These are phyloP conservation scores for Lactuca saligna DNA, from an alignment of 129 eudicot genomes.

Conservation along the genomic window DNA sequence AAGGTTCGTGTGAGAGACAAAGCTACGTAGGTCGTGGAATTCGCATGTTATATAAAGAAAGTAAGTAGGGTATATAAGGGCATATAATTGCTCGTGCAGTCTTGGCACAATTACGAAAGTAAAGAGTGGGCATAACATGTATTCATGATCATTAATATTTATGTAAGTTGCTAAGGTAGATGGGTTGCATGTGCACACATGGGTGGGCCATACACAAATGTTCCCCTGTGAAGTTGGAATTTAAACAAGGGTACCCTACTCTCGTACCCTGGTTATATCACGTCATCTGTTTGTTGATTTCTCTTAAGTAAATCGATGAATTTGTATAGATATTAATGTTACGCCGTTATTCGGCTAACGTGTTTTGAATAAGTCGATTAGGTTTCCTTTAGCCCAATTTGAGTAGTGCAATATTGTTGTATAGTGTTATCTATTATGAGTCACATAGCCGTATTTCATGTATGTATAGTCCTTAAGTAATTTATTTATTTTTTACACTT, in stretches of 20 bases:
- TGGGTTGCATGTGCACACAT: constrained; percentile 43
- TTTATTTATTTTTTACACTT: too few species aligned
- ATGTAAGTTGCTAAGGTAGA: constrained; percentile 26
- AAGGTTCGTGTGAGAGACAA: not conserved
- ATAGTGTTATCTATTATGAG: too few species aligned
- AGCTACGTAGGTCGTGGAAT: constrained; percentile 30
- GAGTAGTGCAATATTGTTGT: too few species aligned
- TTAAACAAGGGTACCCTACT: not conserved
- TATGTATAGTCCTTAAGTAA: too few species aligned
- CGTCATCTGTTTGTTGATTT: too few species aligned
- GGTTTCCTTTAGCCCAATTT: too few species aligned
- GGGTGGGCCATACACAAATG: constrained; percentile 23
- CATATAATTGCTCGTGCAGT: constrained; percentile 36
- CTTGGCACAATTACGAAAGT: constrained; percentile 19
- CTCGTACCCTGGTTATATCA: not conserved
- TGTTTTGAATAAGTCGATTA: too few species aligned
- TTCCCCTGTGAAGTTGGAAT: not conserved
- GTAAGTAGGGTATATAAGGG: constrained; percentile 27
- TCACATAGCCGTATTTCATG: too few species aligned
- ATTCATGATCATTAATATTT: constrained; percentile 23
- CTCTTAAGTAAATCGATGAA: too few species aligned
- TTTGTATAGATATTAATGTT: too few species aligned
- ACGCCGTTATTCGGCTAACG: too few species aligned
- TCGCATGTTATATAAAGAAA: constrained; percentile 29
- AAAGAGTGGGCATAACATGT: constrained; percentile 23